These are phyloP conservation scores for Rhynchospora tenuis DNA, from an alignment of 176 grass and related monocot genomes.

Conservation along the genomic window DNA sequence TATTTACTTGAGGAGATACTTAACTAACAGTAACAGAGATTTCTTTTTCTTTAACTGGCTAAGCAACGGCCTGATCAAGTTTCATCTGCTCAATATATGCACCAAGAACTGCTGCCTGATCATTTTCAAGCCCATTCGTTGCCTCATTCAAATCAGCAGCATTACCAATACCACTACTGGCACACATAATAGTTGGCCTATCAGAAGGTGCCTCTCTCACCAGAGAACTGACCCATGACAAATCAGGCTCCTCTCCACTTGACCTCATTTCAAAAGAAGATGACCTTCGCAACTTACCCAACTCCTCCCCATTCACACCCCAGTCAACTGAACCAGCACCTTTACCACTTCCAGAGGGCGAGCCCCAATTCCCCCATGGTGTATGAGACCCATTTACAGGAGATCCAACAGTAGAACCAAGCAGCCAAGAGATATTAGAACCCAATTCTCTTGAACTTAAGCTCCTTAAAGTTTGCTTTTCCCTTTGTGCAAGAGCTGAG, in stretches of 20 bases:
- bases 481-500: conserved; percentile 46
- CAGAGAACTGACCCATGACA: conserved; percentile 67
- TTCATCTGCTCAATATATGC: conserved; percentile 69
- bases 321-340: conserved; percentile 52
- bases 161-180: conserved; percentile 17
- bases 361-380: conserved; percentile 51
- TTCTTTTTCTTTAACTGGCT: conserved; percentile 33
- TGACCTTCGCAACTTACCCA: conserved; percentile 55
- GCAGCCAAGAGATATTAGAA: conserved; percentile 36
- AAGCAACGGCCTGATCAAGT: conserved; percentile 58
- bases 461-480: conserved; percentile 70
- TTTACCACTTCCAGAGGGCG: conserved; percentile 45
- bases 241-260: conserved; percentile 55
- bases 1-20: neutral
- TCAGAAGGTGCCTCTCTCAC: conserved; percentile 73
- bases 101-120: conserved; percentile 47
- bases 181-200: conserved; percentile 28
- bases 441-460: conserved; percentile 74
- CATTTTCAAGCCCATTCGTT: conserved; percentile 24
- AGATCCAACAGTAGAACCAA: conserved; percentile 49
- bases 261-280: conserved; percentile 68
- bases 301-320: conserved; percentile 60
- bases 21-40: neutral
- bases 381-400: conserved; percentile 53
- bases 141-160: conserved; percentile 19